phyloP scores from a whole-genome alignment of 2,329 filamentous ascomycete species.

The Aureobasidium sp. region DNA sequence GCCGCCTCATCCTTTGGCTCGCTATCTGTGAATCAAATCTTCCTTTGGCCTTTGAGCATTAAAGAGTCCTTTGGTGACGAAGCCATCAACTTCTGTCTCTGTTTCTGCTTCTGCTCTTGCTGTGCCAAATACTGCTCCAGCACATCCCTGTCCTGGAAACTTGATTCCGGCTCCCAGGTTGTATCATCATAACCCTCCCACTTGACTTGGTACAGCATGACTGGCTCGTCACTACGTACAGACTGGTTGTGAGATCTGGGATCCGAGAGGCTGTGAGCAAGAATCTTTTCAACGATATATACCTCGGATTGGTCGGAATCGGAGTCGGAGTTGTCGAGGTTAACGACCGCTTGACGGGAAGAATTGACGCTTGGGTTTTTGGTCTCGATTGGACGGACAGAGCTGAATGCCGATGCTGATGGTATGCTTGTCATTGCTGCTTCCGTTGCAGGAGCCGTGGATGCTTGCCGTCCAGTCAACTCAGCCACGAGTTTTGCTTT shows the following conservation, averaged over 20 bases:
- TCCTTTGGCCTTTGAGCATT: neutral
- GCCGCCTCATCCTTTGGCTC: neutral
- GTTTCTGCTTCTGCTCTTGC: neutral
- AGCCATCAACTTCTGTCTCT: neutral
- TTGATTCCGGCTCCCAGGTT: constrained; percentile 29
- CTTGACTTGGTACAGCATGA: constrained; percentile 29
- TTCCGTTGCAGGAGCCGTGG: neutral
- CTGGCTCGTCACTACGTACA: constrained; percentile 21
- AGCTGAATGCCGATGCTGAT: neutral
- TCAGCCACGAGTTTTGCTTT: neutral
- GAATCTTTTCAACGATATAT: constrained; percentile 26
- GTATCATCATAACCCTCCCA: constrained; percentile 27
- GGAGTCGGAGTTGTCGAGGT: constrained; percentile 12
- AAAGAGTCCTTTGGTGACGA: neutral
- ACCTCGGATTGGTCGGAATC: neutral
- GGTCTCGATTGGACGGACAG: neutral
- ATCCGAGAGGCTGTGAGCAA: constrained; percentile 26
- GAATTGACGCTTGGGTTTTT: neutral
- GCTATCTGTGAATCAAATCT: neutral
- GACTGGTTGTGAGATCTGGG: constrained; percentile 23
- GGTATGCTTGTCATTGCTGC: neutral
- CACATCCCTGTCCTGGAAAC: constrained; percentile 25
- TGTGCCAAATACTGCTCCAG: constrained; percentile 23
- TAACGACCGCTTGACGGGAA: neutral
- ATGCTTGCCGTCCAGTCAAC: neutral